phyloP scores from a whole-genome alignment of 768 basidiomycete species.

The Cystobasidiopsis lactophilus region DNA sequence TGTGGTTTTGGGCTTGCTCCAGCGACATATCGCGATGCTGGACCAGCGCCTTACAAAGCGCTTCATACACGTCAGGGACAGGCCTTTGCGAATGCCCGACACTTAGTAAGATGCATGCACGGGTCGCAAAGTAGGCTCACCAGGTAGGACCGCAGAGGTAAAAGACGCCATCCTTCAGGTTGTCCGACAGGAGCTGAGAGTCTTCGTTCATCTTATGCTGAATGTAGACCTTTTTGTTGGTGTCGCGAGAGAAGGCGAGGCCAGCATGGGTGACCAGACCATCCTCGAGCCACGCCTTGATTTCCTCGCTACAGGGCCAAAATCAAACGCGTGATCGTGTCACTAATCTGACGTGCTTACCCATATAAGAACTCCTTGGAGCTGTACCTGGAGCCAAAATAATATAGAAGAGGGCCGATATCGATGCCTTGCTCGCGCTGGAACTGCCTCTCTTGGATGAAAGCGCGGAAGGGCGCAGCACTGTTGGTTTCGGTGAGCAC shows the following conservation, averaged over 20 bases:
- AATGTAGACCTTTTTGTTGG: conserved; percentile 82
- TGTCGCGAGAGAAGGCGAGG: conserved; percentile 88
- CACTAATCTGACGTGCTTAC: conserved; percentile 6
- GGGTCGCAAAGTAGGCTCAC: too few relatives aligned
- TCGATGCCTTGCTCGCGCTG: conserved; percentile 50
- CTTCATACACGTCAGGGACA: conserved; percentile 93
- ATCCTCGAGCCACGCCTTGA: conserved; percentile 75
- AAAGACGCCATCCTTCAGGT: conserved; percentile 66
- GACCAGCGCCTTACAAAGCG: conserved; percentile 57
- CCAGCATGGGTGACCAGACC: conserved; percentile 72
- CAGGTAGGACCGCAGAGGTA: conserved; percentile 95
- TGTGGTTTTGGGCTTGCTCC: conserved; percentile 48
- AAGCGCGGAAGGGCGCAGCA: conserved; percentile 96
- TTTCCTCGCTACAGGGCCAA: conserved; percentile 28
- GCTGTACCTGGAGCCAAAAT: conserved; percentile 92
- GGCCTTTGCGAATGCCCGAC: conserved; percentile 38
- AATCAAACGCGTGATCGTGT: neutral
- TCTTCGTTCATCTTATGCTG: conserved; percentile 96
- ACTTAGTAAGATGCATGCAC: conserved; percentile 26
- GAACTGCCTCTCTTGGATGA: conserved; percentile 83
- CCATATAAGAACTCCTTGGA: conserved; percentile 93
- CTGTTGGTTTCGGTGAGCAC: conserved; percentile 10
- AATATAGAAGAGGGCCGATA: conserved; percentile 86
- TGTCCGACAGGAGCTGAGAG: conserved; percentile 46
- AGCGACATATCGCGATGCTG: conserved; percentile 44